These are phyloP conservation scores for Hibiscus trionum DNA, from an alignment of 345 rosid genomes.

Conservation along the genomic window DNA sequence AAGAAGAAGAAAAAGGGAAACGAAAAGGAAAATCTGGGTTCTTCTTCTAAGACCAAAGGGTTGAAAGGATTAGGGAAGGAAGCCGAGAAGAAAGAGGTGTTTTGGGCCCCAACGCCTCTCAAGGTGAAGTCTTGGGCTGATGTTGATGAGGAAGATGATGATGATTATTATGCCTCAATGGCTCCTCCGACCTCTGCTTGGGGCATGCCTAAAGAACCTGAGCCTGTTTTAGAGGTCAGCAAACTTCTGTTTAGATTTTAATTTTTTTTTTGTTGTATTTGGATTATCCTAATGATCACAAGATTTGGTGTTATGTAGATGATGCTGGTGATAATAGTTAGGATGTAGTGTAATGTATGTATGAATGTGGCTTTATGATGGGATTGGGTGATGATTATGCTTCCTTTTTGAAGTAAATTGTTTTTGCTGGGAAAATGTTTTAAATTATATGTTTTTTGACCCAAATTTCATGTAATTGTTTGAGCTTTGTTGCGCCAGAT, in stretches of 20 bases:
- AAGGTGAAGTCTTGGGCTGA: slow-evolving; percentile 40
- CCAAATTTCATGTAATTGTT: neutral
- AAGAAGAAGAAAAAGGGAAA: slow-evolving; percentile 53
- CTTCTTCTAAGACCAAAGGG: slow-evolving; percentile 19
- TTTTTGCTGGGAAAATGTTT: neutral
- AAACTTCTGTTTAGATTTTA: neutral
- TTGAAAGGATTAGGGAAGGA: slow-evolving; percentile 12
- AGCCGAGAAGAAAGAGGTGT: slow-evolving; percentile 25
- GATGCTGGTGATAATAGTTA: neutral
- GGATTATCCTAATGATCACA: neutral
- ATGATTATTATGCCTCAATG: slow-evolving; percentile 34
- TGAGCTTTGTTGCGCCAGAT: neutral
- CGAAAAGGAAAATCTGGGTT: slow-evolving; percentile 17
- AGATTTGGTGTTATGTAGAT: neutral
- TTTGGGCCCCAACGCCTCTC: slow-evolving; percentile 40
- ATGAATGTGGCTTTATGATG: neutral
- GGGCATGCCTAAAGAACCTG: slow-evolving; percentile 22
- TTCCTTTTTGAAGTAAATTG: neutral
- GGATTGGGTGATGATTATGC: slow-evolving; percentile 1
- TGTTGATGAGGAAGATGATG: slow-evolving; percentile 43
- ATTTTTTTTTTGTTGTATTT: neutral
- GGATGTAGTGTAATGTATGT: neutral
- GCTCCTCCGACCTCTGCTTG: slow-evolving; percentile 23
- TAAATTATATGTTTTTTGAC: neutral
- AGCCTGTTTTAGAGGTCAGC: slow-evolving; percentile 21